These are phyloP conservation scores for Fusarium transvaalense DNA, from an alignment of 2,329 filamentous ascomycete species.

Conservation along the genomic window DNA sequence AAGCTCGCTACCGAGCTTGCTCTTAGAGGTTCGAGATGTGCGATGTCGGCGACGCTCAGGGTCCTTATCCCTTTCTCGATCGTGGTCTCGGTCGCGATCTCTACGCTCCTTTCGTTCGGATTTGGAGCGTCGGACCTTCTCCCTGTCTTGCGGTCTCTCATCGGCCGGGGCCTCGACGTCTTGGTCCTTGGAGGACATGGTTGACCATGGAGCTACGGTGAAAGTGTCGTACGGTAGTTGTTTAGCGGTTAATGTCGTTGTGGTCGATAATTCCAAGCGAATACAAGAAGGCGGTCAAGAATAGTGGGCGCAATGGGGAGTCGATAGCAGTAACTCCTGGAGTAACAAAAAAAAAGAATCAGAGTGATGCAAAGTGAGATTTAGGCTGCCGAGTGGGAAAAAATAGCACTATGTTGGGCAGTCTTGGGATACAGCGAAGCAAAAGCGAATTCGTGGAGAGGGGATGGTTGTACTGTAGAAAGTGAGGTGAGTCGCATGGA, in stretches of 20 bases:
- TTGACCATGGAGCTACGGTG: slow-evolving; percentile 47
- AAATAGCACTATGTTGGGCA: slow-evolving; percentile 17
- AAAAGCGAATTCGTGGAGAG: slow-evolving; percentile 36
- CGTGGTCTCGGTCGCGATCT: slow-evolving; percentile 51
- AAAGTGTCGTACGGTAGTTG: slow-evolving; percentile 16
- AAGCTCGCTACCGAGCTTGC: slow-evolving; percentile 55
- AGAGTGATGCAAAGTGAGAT: slow-evolving; percentile 12
- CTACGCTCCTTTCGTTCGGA: slow-evolving; percentile 57
- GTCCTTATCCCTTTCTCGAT: slow-evolving; percentile 53
- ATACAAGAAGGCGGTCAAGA: slow-evolving; percentile 36
- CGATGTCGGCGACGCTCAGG: slow-evolving; percentile 54
- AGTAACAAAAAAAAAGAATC: not conserved
- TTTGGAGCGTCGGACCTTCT: slow-evolving; percentile 57
- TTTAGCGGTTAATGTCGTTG: slow-evolving; percentile 20
- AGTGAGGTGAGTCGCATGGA: slow-evolving; percentile 32
- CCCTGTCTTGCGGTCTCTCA: slow-evolving; percentile 56
- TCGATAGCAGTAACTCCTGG: slow-evolving; percentile 7
- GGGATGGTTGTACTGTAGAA: slow-evolving; percentile 37
- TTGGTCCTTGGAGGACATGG: slow-evolving; percentile 59
- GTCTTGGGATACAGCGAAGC: slow-evolving; percentile 21
- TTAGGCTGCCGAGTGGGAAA: slow-evolving; percentile 19
- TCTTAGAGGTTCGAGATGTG: slow-evolving; percentile 58
- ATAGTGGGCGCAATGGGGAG: slow-evolving; percentile 20
- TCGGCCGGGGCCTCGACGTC: slow-evolving; percentile 56
- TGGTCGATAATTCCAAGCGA: slow-evolving; percentile 27